phyloP scores from a whole-genome alignment of 139 green algal genomes.

The Picocystis salinarum region DNA sequence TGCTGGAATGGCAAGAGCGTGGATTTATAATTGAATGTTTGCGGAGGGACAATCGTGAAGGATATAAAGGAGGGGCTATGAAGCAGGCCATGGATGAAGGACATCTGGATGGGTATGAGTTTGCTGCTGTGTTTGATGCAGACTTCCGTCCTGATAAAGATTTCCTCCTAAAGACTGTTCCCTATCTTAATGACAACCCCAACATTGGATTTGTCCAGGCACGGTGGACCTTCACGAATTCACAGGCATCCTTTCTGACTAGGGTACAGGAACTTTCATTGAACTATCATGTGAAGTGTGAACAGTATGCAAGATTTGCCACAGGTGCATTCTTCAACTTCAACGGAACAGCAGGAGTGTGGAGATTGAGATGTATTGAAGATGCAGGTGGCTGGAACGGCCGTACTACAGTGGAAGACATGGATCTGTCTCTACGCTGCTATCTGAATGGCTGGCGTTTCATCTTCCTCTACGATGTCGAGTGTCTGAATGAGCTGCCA shows the following conservation, averaged over 20 bases:
- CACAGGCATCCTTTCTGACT: slow-evolving; percentile 56
- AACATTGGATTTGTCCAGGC: slow-evolving; percentile 44
- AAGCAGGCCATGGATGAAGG: slow-evolving; percentile 31
- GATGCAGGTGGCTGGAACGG: slow-evolving; percentile 74
- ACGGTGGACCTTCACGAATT: slow-evolving; percentile 49
- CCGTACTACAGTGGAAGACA: slow-evolving; percentile 86
- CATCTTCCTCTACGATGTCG: slow-evolving; percentile 57
- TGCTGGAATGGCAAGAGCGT: slow-evolving; percentile 38
- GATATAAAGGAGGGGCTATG: slow-evolving; percentile 74
- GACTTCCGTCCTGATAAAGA: slow-evolving; percentile 63
- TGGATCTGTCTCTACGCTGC: slow-evolving; percentile 63
- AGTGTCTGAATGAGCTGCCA: slow-evolving; percentile 57
- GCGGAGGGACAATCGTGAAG: slow-evolving; percentile 42
- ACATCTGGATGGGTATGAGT: slow-evolving; percentile 25
- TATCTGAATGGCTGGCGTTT: slow-evolving; percentile 67
- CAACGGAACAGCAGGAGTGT: slow-evolving; percentile 48
- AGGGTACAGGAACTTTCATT: slow-evolving; percentile 50
- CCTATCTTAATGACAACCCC: slow-evolving; percentile 20
- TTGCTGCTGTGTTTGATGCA: slow-evolving; percentile 67
- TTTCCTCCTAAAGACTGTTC: slow-evolving; percentile 42
- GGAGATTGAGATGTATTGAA: slow-evolving; percentile 52
- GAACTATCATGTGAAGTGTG: slow-evolving; percentile 70
- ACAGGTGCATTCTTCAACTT: slow-evolving; percentile 74
- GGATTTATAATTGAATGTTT: slow-evolving; percentile 38
- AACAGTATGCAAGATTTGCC: slow-evolving; percentile 54